phyloP scores from a whole-genome alignment of 768 basidiomycete species.

The Polyporus arcularius region DNA sequence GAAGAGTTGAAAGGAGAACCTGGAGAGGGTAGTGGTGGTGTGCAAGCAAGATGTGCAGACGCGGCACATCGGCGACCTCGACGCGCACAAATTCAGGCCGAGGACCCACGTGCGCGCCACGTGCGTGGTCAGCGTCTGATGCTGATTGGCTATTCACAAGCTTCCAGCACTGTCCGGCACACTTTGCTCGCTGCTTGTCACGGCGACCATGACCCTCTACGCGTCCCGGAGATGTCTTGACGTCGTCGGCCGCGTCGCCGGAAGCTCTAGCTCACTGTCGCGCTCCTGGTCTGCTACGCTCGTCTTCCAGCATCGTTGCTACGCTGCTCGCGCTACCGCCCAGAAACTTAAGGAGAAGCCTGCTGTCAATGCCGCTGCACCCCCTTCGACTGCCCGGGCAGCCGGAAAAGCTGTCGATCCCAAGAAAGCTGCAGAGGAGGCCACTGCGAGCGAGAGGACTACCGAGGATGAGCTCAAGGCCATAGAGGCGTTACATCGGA shows the following conservation, averaged over 20 bases:
- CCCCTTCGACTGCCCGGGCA: conserved; percentile 4
- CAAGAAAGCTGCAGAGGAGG: conserved; percentile 2
- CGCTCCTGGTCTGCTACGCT: conserved; percentile 13
- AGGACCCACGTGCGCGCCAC: conserved; percentile 23
- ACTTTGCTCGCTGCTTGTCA: conserved; percentile 8
- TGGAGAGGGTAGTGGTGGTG: conserved; percentile 23
- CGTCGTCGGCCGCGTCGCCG: conserved; percentile 4
- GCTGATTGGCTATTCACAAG: conserved; percentile 7
- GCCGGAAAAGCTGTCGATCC: not conserved
- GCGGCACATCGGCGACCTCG: conserved; percentile 18
- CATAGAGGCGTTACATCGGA: conserved; percentile 13
- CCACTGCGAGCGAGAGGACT: not conserved
- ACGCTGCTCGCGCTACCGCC: conserved; percentile 4
- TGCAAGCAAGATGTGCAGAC: conserved; percentile 17
- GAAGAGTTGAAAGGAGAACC: conserved; percentile 1
- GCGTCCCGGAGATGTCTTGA: conserved; percentile 18
- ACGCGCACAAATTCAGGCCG: conserved; percentile 24
- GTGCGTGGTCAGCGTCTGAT: not conserved
- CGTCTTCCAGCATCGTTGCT: conserved; percentile 14
- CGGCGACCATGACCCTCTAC: conserved; percentile 15
- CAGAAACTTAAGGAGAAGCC: conserved; percentile 11
- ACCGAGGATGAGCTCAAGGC: conserved; percentile 15
- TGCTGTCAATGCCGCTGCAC: conserved; percentile 7
- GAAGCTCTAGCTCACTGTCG: not conserved
- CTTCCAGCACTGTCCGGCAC: not conserved